Evolutionary conservation across 2,329 filamentous ascomycete species (phyloP), one percentile per base, ranked within the genome.

Genomic region (Ceratocystis lukuohia): DNA sequence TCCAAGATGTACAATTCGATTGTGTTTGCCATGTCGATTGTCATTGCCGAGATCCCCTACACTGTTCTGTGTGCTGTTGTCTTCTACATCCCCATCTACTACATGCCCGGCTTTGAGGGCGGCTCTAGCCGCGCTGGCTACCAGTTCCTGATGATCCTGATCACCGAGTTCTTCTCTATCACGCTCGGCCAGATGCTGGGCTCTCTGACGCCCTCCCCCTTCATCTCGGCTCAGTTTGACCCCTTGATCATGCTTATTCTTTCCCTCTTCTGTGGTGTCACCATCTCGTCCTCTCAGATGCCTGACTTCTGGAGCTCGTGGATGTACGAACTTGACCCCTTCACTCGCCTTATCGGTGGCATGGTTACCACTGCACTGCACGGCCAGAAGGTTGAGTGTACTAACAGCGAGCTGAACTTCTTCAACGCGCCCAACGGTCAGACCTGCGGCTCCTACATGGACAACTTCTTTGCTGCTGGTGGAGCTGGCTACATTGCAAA

Each of bases 61-160:
- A 88, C 84, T 48, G 78, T 95, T 17, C 75, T 96, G 59, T 95
- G 90, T 74, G 86, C 89, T 0, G 84, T 94, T 7, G 79, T 77
- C 66, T 95, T 95, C 80, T 96, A 88, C 80, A 72, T 95, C 1
- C 89, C 88, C 0, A 75, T 96, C 2, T 96, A 96, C 80, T 96
- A 87, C 75, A 88, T 94, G 73, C 88, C 90, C 0, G 89, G 88
- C 0, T 84, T 96, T 73, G 83, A 87, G 70, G 72, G 74, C 2
- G 80, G 80, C 0, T 76, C 84, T 0, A 81, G 79, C 1, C 83
- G 89, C 3, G 89, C 91, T 0, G 91, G 91, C 0, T 94, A 92
- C 75, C 89, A 93, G 73, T 95, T 95, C 80, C 79, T 96, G 73
- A 90, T 95, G 77, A 77, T 95, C 3, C 80, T 96, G 65, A 81